Conservation (phyloP, 2,329 filamentous ascomycete species). For the Microcyclosporella mali region DNA sequence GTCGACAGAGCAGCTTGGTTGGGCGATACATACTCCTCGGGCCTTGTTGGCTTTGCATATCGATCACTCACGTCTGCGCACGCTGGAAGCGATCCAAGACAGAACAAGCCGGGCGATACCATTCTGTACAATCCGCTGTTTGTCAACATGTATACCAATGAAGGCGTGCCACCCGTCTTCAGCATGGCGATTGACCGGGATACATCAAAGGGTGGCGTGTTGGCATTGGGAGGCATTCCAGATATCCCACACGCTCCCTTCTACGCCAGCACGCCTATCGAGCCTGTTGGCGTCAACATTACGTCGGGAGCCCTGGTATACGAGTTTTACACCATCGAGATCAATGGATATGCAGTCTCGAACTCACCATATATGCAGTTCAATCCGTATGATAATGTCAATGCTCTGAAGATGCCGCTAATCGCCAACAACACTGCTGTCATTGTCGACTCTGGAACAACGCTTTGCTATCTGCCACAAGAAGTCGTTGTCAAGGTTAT, state of each 20-base stretch:
- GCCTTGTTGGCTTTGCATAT: slow-evolving; percentile 49
- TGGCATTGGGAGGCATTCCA: slow-evolving; percentile 47
- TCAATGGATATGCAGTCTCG: slow-evolving; percentile 29
- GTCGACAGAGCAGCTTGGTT: slow-evolving; percentile 33
- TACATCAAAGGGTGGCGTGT: slow-evolving; percentile 34
- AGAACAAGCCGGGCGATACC: slow-evolving; percentile 16
- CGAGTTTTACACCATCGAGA: slow-evolving; percentile 36
- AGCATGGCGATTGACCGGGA: slow-evolving; percentile 42
- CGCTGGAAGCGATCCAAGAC: slow-evolving; percentile 22
- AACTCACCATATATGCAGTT: slow-evolving; percentile 19
- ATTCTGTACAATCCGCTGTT: slow-evolving; percentile 47
- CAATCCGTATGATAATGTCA: slow-evolving; percentile 18
- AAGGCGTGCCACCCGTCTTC: slow-evolving; percentile 42
- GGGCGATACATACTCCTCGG: slow-evolving; percentile 36
- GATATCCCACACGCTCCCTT: slow-evolving; percentile 34
- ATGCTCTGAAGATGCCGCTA: slow-evolving; percentile 16
- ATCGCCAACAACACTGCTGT: slow-evolving; percentile 31
- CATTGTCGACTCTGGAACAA: slow-evolving; percentile 43
- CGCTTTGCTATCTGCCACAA: slow-evolving; percentile 37
- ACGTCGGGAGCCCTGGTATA: slow-evolving; percentile 26
- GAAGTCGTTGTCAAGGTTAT: slow-evolving; percentile 35
- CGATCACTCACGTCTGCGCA: slow-evolving; percentile 43
- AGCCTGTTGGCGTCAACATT: slow-evolving; percentile 23
- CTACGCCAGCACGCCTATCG: slow-evolving; percentile 34
- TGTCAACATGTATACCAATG: slow-evolving; percentile 43